phyloP scores from a whole-genome alignment of 805 yeast genomes.

The Candida qinlingensis region DNA sequence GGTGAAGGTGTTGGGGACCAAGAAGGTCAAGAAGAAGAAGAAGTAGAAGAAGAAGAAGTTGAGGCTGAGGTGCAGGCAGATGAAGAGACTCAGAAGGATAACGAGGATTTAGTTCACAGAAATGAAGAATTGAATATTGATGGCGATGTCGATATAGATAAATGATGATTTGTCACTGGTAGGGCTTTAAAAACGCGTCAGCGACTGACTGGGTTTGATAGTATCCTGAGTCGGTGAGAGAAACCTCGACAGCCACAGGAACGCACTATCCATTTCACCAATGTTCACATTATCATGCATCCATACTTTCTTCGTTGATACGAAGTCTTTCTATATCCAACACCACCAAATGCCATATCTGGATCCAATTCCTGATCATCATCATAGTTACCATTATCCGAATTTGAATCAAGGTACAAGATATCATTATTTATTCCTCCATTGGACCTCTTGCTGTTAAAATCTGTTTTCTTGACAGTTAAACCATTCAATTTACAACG shows the following conservation, averaged over 20 bases:
- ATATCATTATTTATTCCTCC: neutral
- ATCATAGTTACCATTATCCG: neutral
- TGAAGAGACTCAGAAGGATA: neutral
- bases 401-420: neutral
- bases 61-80: neutral
- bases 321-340: slow-evolving; percentile 8
- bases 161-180: neutral
- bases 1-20: neutral
- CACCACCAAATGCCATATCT: neutral
- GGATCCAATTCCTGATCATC: neutral
- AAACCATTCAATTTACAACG: neutral
- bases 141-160: neutral
- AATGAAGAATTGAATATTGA: neutral
- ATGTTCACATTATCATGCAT: slow-evolving; percentile 4
- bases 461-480: neutral
- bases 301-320: slow-evolving; percentile 3
- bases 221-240: neutral
- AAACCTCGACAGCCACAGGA: no score
- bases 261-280: no score
- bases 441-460: neutral
- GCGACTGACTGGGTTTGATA: neutral
- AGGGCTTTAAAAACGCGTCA: neutral
- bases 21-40: slow-evolving; percentile 2
- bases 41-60: neutral
- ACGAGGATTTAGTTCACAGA: neutral